Evolutionary conservation across 768 basidiomycete species (phyloP), one percentile per base, ranked within the genome.

Genomic region (Pleurotus eryngii): DNA sequence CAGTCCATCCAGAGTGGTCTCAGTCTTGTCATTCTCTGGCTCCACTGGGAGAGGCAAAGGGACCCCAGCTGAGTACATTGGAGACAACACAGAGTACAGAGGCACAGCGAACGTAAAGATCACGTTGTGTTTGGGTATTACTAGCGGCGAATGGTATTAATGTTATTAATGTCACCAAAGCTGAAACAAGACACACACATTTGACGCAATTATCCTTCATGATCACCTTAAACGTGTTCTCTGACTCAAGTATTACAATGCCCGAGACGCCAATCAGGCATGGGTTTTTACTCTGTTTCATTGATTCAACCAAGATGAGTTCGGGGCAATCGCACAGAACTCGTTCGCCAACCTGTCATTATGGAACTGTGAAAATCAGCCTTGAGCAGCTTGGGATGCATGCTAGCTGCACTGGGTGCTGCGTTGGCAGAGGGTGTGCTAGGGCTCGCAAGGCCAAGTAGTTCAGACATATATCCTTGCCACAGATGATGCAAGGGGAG

Each of bases 381-480:
- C 65, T 95, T 97, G 48, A 94, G 81, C 1, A 96, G 75, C 63
- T 94, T 95, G 0, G 87, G 81, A 51, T 95, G 92, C 80, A 93
- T 86, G 1, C 73, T 71, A 2, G 82, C 74, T 1, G 81, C 73
- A 45, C 72, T 76, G 0, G 88, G 86, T 71, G 85, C 77, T 2
- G 70, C 56, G 30, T 66, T 73, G 35, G 57, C 63, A 2, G 69
- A 61, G 2, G 65, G 64, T 1, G 66, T 63, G 6, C 68, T 57
- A 3, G 69, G 64, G n/a, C 69, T 55, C 4, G 74, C 65, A 0
- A 95, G 74, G 6, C 75, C 79, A 5, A 95, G 78, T 9, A 95
- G 76, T 65, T 95, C 94, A 1, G 90, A 86, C 83, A 95, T 92
- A 67, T 96, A 95, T 4, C 85, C 89, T 72, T 91, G 76, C 94